Evolutionary conservation across 805 yeast genomes (phyloP).

Genomic region (Brettanomyces sp.): DNA sequence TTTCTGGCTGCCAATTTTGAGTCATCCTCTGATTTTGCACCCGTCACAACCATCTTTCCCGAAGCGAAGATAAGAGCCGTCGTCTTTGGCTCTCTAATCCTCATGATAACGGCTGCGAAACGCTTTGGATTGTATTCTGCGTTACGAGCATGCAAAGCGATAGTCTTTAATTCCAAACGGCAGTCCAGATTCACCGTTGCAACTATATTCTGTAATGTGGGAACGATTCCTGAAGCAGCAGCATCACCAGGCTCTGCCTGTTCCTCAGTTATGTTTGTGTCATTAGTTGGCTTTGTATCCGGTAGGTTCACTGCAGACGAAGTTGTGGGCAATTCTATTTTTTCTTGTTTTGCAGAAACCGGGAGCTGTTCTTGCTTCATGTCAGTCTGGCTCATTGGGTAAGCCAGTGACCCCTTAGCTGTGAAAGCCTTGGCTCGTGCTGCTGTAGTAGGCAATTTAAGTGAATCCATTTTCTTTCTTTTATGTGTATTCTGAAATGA

Average conservation of each 20-base stretch:
- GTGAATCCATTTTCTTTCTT: slow-evolving; percentile 47
- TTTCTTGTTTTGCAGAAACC: neutral
- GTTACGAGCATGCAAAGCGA: slow-evolving; percentile 96
- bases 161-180: slow-evolving; percentile 89
- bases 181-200: slow-evolving; percentile 97
- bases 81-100: slow-evolving; percentile 97
- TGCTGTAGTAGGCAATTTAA: slow-evolving; percentile 69
- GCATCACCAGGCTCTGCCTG: slow-evolving; percentile 38
- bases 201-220: slow-evolving; percentile 90
- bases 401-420: slow-evolving; percentile 53
- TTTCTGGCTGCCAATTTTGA: slow-evolving; percentile 96
- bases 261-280: neutral
- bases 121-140: slow-evolving; percentile 98
- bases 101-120: slow-evolving; percentile 98
- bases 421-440: slow-evolving; percentile 69
- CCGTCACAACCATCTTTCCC: slow-evolving; percentile 99
- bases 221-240: slow-evolving; percentile 90
- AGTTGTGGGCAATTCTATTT: neutral
- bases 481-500: too few species aligned
- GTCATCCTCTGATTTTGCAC: slow-evolving; percentile 98
- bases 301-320: neutral
- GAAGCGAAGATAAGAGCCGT: slow-evolving; percentile 97
- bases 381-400: slow-evolving; percentile 33
- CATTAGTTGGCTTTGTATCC: neutral
- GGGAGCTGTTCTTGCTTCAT: slow-evolving; percentile 13